Conservation (phyloP, 2,329 filamentous ascomycete species). For the Erysiphe pulchra region DNA sequence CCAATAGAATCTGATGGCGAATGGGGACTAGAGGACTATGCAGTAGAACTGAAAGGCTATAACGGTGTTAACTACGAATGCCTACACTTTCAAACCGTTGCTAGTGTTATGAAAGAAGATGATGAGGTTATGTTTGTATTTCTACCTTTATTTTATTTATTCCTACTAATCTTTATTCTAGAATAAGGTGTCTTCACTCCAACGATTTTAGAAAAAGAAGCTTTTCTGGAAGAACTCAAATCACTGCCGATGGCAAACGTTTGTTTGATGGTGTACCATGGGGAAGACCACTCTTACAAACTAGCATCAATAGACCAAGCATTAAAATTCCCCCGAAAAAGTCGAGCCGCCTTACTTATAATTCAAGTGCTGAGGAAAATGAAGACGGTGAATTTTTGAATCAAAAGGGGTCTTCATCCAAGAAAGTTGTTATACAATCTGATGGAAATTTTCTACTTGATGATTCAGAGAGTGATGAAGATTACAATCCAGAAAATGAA, state of each 20-base stretch:
- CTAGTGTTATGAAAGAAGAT: slow-evolving; percentile 48
- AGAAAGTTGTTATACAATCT: background rate
- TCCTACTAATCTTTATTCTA: slow-evolving; percentile 13
- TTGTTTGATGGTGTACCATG: slow-evolving; percentile 70
- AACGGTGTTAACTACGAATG: slow-evolving; percentile 54
- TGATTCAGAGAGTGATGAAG: slow-evolving; percentile 10
- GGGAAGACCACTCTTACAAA: slow-evolving; percentile 42
- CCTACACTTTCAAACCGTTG: slow-evolving; percentile 56
- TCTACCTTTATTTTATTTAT: background rate
- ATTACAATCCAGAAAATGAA: slow-evolving; percentile 5
- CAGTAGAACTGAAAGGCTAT: slow-evolving; percentile 42
- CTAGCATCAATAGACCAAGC: slow-evolving; percentile 32
- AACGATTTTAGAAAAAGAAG: slow-evolving; percentile 49
- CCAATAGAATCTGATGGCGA: slow-evolving; percentile 49
- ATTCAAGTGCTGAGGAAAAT: slow-evolving; percentile 3
- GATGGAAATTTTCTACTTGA: slow-evolving; percentile 5
- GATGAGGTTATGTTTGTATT: slow-evolving; percentile 51
- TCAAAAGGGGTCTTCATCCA: background rate
- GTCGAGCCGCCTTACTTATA: slow-evolving; percentile 25
- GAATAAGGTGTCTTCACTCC: slow-evolving; percentile 52
- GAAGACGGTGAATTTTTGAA: slow-evolving; percentile 6
- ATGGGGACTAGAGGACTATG: slow-evolving; percentile 80
- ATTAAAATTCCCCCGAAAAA: slow-evolving; percentile 54
- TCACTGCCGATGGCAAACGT: slow-evolving; percentile 51
- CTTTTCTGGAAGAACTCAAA: slow-evolving; percentile 57